These are phyloP conservation scores for Rusavskia elegans DNA, from an alignment of 495 filamentous ascomycete genomes.

Conservation along the genomic window DNA sequence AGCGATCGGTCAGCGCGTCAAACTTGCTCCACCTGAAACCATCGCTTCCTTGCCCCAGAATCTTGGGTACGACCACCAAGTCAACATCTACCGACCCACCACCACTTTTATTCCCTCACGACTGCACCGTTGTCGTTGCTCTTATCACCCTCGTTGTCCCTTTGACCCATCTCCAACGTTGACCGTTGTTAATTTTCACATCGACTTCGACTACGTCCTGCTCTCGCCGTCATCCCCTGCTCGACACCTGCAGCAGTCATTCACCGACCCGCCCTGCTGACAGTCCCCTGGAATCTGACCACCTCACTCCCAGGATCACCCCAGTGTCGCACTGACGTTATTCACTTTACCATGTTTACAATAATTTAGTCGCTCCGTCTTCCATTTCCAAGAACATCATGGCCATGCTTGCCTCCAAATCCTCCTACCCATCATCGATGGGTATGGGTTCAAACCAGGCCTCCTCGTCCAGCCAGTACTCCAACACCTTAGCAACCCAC, in stretches of 20 bases:
- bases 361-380: neutral
- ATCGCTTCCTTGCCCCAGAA: neutral
- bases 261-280: neutral
- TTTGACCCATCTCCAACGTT: neutral
- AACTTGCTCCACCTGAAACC: neutral
- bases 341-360: neutral
- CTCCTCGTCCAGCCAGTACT: conserved; percentile 27
- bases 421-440: conserved; percentile 52
- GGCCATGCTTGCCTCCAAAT: conserved; percentile 79
- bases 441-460: conserved; percentile 39
- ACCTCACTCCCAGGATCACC: neutral
- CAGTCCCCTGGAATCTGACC: neutral
- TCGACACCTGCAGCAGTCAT: neutral
- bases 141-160: neutral
- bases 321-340: neutral
- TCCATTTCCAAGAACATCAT: conserved; percentile 21
- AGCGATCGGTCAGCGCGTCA: neutral
- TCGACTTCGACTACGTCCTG: neutral
- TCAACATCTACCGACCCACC: neutral
- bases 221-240: neutral
- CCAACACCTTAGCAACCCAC: conserved; percentile 37
- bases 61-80: too few species aligned
- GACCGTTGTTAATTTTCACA: neutral
- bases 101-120: neutral
- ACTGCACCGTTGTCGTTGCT: neutral